A percentile compares a stretch with the other conserved stretches of the same genome.
These are phyloP conservation scores for Claviceps citrina DNA, from an alignment of 2,329 filamentous ascomycete species.

Conservation along the genomic window DNA sequence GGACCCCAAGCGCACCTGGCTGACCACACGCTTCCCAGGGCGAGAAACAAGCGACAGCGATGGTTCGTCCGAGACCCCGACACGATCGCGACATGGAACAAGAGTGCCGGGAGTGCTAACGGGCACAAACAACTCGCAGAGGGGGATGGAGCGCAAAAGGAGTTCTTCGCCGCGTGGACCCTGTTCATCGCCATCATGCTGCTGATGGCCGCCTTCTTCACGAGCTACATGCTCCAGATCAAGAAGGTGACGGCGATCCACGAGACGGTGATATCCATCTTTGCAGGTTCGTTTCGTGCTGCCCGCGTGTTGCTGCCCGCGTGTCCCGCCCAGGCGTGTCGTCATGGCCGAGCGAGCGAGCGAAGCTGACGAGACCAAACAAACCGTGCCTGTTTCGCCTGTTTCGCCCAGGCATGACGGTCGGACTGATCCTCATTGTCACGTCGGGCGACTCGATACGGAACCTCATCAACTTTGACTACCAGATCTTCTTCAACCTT, in stretches of 20 bases:
- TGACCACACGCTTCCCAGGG: conserved; percentile 3
- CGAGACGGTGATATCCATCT: conserved; percentile 96
- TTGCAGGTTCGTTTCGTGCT: conserved; percentile 67
- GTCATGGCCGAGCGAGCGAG: too few relatives aligned
- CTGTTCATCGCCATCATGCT: conserved; percentile 93
- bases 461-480: conserved; percentile 88
- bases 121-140: conserved; percentile 31
- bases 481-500: conserved; percentile 98
- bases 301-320: too few relatives aligned
- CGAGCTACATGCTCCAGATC: conserved; percentile 90
- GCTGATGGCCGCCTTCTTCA: conserved; percentile 87
- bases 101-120: too few relatives aligned
- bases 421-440: conserved; percentile 75
- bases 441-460: conserved; percentile 71
- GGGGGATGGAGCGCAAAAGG: conserved; percentile 74
- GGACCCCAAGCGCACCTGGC: not conserved
- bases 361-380: too few relatives aligned
- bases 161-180: conserved; percentile 91
- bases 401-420: conserved; percentile 78
- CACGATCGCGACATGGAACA: too few relatives aligned
- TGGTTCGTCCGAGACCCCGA: conserved; percentile 12
- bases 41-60: conserved; percentile 19
- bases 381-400: not conserved
- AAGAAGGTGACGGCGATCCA: conserved; percentile 95
- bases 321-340: too few relatives aligned